A percentile compares a stretch with the other conserved stretches of the same genome.
These are phyloP conservation scores for Mortierella alpina DNA, from an alignment of 192 early-diverging fungal species.

Conservation along the genomic window DNA sequence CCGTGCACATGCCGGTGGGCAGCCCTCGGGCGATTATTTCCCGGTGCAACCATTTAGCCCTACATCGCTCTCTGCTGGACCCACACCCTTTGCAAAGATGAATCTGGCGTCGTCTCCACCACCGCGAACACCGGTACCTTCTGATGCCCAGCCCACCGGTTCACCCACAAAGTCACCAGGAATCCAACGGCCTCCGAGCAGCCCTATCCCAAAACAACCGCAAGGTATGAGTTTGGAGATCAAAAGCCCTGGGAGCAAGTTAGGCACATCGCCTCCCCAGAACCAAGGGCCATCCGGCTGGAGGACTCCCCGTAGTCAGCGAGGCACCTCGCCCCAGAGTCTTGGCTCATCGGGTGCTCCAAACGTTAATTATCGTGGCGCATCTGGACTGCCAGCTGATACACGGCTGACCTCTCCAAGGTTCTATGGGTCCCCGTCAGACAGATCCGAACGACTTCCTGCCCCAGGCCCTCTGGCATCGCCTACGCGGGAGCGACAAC, in stretches of 20 bases:
- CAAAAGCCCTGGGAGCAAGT: constrained; percentile 6
- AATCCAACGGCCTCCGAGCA: background rate
- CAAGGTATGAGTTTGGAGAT: background rate
- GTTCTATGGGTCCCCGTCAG: constrained; percentile 23
- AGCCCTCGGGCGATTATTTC: constrained; percentile 30
- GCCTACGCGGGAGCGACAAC: constrained; percentile 38
- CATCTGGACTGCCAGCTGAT: background rate
- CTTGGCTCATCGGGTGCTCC: background rate
- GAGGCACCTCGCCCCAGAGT: constrained; percentile 23
- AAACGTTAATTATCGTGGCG: constrained; percentile 5
- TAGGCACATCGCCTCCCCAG: constrained; percentile 14
- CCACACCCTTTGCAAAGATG: constrained; percentile 42
- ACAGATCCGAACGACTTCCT: constrained; percentile 5
- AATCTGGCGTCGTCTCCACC: constrained; percentile 44
- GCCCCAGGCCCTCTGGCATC: constrained; percentile 9
- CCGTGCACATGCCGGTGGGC: background rate
- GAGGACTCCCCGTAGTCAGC: constrained; percentile 35
- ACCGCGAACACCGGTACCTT: background rate
- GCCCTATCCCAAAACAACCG: constrained; percentile 9
- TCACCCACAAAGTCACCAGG: constrained; percentile 15
- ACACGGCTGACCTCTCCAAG: constrained; percentile 31
- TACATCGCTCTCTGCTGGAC: constrained; percentile 33
- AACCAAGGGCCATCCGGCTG: constrained; percentile 19
- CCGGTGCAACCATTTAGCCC: constrained; percentile 52
- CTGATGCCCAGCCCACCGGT: background rate